Evolutionary conservation across 306 rosid species (phyloP), one percentile per base, ranked within the genome.

Genomic region (Vigna reflexopilosa): DNA sequence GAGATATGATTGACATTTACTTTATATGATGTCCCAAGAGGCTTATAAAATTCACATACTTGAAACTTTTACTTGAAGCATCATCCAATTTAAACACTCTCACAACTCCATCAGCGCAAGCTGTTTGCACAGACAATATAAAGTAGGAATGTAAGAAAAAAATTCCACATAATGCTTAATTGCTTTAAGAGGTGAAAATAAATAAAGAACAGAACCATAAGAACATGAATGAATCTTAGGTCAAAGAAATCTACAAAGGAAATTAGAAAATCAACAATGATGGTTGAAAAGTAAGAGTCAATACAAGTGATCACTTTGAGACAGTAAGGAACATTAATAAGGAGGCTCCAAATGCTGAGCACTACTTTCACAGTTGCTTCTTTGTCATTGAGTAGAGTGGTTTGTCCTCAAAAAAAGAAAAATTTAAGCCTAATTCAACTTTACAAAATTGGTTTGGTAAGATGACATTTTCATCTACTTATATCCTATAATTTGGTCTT

Each of bases 31-130:
- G 59, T 44, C 51, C 58, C 15, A 55, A 61, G 78, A 73, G 80
- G 45, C 67, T 76, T 72, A 61, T 32, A 54, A 64, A 80, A 83
- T 82, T 51, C 90, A 80, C 86, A 58, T 90, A 92, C 97, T 87
- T 96, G 96, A 93, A 96, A 86, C 99, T 96, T 93, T 91, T 93
- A 72, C 98, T 93, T 54, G 89, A 85, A 80, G 91, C 94, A 80
- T 96, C 97, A 22, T 96, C 99, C 92, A 96, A 78, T 91, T 93
- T 93, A 70, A 96, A 96, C 28, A 93, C 91, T 76, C 99, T 90
- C 82, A 96, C 78, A 63, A 96, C 83, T 86, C 99, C 99, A 88
- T 96, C 99, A 50, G 89, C 97, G 79, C 98, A 96, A 77, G 94
- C 99, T 96, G 93, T 73, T 72, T 59, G 52, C 71, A 79, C 28